Base-by-base conservation (phyloP, 208 protist species). In the Acanthamoeba rhysodes region DNA sequence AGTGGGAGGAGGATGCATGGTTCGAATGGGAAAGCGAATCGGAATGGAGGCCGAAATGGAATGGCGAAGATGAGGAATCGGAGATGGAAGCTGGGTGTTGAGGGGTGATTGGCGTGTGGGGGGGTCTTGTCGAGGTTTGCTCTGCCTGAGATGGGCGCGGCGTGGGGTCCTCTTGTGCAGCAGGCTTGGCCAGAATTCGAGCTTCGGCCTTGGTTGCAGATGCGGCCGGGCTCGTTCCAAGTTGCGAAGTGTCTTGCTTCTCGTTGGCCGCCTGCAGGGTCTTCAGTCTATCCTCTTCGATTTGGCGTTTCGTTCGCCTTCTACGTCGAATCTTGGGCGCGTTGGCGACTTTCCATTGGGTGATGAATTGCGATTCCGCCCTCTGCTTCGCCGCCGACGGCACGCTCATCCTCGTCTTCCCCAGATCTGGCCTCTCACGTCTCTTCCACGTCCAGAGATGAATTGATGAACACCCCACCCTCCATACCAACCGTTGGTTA, bases 261-360 rank as follows among this genome's bases (percentile, higher is more conserved):
- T 78, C 32, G 37, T 78, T 32, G 14, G 10, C 27, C 22, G 0
- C 1, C 0, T 22, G 8, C 4, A 37, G 66, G 24, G 66, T n/a
- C 6, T 20, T 27, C 8, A 2, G 37, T 9, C 74, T 45, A 50
- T 82, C 74, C 24, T 82, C 74, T 53, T 82, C 74, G 32, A 82
- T 82, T 53, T 82, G 74, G 14, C 74, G 74, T 37, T 82, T 82
- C 22, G 74, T 82, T 10, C 74, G 74, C 37, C 74, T 10, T 10
- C 45, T 12, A 9, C 74, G 74, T 8, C 74, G 10, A 22, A 82
- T 82, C 74, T 82, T 82, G 74, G 74, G 74, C 12, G 74, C 74
- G 32, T 82, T 82, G 37, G 74, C 74, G 2, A 82, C 74, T 24
- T 82, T 82, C 74, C 74, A 82, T 82, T 82, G 74, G 24, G 55